Conservation (phyloP, 78 protist genomes). For the Speleostelium caveatum region DNA sequence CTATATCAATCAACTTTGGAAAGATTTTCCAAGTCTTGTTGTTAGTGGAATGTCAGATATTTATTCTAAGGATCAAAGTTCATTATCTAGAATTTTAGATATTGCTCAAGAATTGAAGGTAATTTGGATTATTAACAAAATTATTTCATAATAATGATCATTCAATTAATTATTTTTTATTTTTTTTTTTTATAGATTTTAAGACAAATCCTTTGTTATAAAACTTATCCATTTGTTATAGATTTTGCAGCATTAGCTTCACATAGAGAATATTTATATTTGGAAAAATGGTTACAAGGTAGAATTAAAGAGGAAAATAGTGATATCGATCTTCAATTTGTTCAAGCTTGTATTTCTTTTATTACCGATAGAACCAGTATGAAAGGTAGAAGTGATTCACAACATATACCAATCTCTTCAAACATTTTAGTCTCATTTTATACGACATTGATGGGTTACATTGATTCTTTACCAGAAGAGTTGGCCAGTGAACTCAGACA, state of each 20-base stretch:
- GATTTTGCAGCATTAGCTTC: conserved; percentile 92
- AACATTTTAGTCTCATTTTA: conserved; percentile 16
- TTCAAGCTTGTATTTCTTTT: conserved; percentile 53
- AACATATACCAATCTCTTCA: conserved; percentile 37
- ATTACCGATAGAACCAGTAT: conserved; percentile 26
- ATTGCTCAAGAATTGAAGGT: conserved; percentile 80
- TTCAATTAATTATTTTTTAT: background rate
- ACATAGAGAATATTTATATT: conserved; percentile 86
- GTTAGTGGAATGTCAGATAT: conserved; percentile 81
- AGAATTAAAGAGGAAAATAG: conserved; percentile 33
- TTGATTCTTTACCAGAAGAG: conserved; percentile 27
- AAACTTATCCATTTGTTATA: conserved; percentile 81
- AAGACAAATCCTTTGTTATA: conserved; percentile 44
- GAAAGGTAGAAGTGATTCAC: background rate
- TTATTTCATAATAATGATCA: background rate
- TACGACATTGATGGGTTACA: background rate
- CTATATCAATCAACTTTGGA: conserved; percentile 69
- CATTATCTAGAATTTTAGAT: conserved; percentile 85
- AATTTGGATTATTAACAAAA: background rate
- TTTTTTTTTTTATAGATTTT: conserved; percentile 26
- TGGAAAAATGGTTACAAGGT: conserved; percentile 89
- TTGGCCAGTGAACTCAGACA: background rate
- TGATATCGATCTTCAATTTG: conserved; percentile 37
- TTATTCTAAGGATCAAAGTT: conserved; percentile 51
- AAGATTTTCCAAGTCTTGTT: conserved; percentile 66